phyloP scores from a whole-genome alignment of 192 early-diverging fungal genomes.

The Haplosporangium gracile region DNA sequence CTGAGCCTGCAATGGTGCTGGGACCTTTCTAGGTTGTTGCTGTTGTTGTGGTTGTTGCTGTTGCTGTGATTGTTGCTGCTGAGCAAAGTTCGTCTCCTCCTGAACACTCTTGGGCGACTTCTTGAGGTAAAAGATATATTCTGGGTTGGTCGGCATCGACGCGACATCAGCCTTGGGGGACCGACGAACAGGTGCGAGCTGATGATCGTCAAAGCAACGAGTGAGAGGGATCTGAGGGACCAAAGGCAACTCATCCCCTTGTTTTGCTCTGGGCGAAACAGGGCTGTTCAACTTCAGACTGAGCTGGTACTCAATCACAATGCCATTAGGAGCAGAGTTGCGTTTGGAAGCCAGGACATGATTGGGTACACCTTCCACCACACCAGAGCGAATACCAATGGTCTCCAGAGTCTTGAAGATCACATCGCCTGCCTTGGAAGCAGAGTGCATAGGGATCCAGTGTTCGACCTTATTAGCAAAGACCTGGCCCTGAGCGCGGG shows the following conservation, averaged over 20 bases:
- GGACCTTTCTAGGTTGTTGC: conserved; percentile 25
- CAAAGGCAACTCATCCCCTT: conserved; percentile 42
- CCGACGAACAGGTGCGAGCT: conserved; percentile 37
- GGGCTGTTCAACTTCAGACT: conserved; percentile 24
- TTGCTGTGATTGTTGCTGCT: conserved; percentile 15
- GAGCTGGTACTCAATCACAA: conserved; percentile 50
- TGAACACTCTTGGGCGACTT: conserved; percentile 37
- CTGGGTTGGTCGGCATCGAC: conserved; percentile 41
- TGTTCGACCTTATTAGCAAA: conserved; percentile 35
- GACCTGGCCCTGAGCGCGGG: conserved; percentile 30
- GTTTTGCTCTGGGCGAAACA: conserved; percentile 17
- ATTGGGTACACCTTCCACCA: conserved; percentile 56
- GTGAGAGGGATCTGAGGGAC: conserved; percentile 27
- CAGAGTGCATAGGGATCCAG: conserved; percentile 58
- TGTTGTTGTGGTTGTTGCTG: conserved; percentile 8
- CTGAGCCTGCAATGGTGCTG: conserved; percentile 38
- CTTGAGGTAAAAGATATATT: conserved; percentile 37
- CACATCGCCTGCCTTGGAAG: conserved; percentile 60
- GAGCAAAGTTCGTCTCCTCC: conserved; percentile 19
- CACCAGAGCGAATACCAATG: conserved; percentile 61
- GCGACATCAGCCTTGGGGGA: conserved; percentile 53
- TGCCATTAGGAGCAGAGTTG: conserved; percentile 20
- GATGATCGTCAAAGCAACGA: conserved; percentile 49
- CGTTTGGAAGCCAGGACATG: conserved; percentile 31
- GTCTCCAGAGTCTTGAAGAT: conserved; percentile 62